Percentiles rank a stretch among this genome's conserved stretches.
Conservation (phyloP, 2,329 filamentous ascomycete genomes). For the Pseudocercospora fuligena region DNA sequence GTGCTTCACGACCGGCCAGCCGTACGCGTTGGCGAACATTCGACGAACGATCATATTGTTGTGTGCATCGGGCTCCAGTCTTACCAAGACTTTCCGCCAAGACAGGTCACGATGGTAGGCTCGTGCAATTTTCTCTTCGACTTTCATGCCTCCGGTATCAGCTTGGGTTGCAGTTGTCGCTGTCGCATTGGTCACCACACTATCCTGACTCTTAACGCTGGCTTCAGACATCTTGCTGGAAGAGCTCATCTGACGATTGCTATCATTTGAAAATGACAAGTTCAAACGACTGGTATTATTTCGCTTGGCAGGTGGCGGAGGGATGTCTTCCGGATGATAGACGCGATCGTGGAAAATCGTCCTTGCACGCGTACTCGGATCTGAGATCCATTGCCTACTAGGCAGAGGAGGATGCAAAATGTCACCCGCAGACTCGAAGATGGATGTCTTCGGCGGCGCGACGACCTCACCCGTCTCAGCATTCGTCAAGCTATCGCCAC, state of each 20-base stretch:
- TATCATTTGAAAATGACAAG: slow-evolving; percentile 40
- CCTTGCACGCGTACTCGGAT: slow-evolving; percentile 78
- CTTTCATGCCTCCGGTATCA: slow-evolving; percentile 75
- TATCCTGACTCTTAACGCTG: slow-evolving; percentile 24
- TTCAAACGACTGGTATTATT: slow-evolving; percentile 36
- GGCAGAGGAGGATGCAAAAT: slow-evolving; percentile 89
- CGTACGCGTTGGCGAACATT: slow-evolving; percentile 96
- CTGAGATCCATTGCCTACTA: slow-evolving; percentile 77
- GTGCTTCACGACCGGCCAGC: slow-evolving; percentile 96
- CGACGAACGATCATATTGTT: slow-evolving; percentile 97
- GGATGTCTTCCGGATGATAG: slow-evolving; percentile 92
- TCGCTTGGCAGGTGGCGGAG: slow-evolving; percentile 68
- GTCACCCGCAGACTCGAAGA: slow-evolving; percentile 94
- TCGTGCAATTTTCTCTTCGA: slow-evolving; percentile 96
- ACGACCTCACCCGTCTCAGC: slow-evolving; percentile 38
- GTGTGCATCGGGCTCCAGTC: slow-evolving; percentile 93
- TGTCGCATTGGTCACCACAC: slow-evolving; percentile 12
- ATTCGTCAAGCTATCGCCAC: slow-evolving; percentile 58
- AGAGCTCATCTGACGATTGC: slow-evolving; percentile 39
- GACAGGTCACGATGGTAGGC: slow-evolving; percentile 90
- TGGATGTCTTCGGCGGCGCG: slow-evolving; percentile 85
- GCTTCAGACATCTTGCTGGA: slow-evolving; percentile 19
- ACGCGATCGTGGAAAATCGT: slow-evolving; percentile 97
- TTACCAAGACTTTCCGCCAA: slow-evolving; percentile 96
- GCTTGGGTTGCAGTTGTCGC: slow-evolving; percentile 17